These are phyloP conservation scores for Paspalum notatum DNA, from an alignment of 176 grass and related monocot genomes.

Conservation along the genomic window DNA sequence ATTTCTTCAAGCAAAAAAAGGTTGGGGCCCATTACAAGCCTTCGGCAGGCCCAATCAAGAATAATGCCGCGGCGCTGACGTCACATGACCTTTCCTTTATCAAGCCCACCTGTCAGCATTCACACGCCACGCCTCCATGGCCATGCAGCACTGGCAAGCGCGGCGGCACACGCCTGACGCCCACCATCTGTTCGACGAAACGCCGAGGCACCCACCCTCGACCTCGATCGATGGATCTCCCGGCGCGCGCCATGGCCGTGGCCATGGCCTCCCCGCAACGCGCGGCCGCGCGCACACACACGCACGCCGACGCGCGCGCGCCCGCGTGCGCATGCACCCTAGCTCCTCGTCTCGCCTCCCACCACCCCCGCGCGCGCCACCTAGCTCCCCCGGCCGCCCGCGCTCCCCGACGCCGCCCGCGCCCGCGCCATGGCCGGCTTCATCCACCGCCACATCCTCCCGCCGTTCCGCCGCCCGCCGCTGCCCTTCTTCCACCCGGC, in stretches of 20 bases:
- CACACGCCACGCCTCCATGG: no score
- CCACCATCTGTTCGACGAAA: constrained; percentile 6
- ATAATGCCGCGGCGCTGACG: no score
- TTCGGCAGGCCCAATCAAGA: no score
- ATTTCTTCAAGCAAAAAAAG: no score
- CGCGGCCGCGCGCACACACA: background rate
- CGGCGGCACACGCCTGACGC: no score
- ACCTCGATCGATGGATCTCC: background rate
- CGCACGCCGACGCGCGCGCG: background rate
- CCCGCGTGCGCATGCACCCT: background rate
- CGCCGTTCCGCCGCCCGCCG: constrained; percentile 63
- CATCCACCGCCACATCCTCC: constrained; percentile 65
- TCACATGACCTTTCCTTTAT: no score
- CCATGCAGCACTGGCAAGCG: no score
- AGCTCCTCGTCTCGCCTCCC: background rate
- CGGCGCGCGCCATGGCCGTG: constrained; percentile 7
- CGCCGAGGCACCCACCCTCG: no score
- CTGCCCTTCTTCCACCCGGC: constrained; percentile 53
- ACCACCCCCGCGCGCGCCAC: constrained; percentile 10
- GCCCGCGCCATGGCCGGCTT: constrained; percentile 49
- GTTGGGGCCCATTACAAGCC: no score
- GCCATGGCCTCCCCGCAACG: constrained; percentile 13
- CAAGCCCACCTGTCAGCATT: no score
- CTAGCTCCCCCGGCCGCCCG: background rate
- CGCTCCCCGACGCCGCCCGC: background rate